phyloP scores from a whole-genome alignment of 345 rosid species.

The Brassica napus region DNA sequence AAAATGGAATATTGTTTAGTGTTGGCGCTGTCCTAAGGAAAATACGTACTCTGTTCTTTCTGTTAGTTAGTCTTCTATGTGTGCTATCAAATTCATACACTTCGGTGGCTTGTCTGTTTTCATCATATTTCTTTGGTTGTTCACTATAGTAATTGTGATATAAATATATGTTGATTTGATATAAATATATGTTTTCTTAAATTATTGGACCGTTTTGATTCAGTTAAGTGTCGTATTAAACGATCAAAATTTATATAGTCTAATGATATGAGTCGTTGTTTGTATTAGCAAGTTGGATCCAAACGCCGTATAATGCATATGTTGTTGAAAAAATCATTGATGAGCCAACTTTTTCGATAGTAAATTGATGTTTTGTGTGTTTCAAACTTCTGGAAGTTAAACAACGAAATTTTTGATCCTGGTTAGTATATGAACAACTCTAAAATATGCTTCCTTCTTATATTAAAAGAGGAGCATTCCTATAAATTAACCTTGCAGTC shows the following conservation, averaged over 20 bases:
- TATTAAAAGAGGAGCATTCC: no score
- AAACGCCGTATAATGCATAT: no score
- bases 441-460: background rate
- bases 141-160: background rate
- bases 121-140: background rate
- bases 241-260: background rate
- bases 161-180: background rate
- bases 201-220: background rate
- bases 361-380: background rate
- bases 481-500: no score
- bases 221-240: background rate
- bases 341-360: background rate
- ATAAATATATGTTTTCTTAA: background rate
- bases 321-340: no score
- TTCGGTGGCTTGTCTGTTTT: background rate
- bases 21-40: background rate
- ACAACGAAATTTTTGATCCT: background rate
- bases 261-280: no score
- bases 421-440: background rate
- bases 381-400: background rate
- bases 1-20: background rate
- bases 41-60: background rate
- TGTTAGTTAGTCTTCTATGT: background rate
- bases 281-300: no score
- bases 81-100: background rate